Conservation (phyloP, 768 basidiomycete species). For the Thelephora ganbajun region DNA sequence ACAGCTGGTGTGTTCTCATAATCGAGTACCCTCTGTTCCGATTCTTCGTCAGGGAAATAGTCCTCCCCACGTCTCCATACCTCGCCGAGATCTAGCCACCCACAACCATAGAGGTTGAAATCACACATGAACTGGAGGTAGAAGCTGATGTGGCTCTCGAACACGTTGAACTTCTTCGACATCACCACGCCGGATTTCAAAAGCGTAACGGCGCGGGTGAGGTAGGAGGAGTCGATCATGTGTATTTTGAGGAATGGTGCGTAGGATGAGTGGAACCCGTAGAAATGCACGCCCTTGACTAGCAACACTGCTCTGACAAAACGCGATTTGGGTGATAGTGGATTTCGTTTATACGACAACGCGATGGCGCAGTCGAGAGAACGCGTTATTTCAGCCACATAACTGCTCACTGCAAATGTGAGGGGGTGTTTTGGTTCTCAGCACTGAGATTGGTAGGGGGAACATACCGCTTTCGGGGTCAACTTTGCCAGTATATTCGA, state of each 20-base stretch:
- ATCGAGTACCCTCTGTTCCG: slow-evolving; percentile 7
- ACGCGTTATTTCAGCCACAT: slow-evolving; percentile 51
- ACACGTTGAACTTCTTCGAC: slow-evolving; percentile 63
- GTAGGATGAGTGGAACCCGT: slow-evolving; percentile 81
- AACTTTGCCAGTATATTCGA: slow-evolving; percentile 65
- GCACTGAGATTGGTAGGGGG: not conserved
- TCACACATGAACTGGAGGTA: slow-evolving; percentile 89
- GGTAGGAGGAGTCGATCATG: slow-evolving; percentile 53
- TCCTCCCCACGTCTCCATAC: slow-evolving; percentile 42
- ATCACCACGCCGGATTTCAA: slow-evolving; percentile 76
- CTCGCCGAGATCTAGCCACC: slow-evolving; percentile 65
- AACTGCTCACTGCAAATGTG: slow-evolving; percentile 44
- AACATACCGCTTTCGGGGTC: slow-evolving; percentile 46
- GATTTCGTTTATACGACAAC: slow-evolving; percentile 64
- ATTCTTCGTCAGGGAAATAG: slow-evolving; percentile 6
- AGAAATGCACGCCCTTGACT: slow-evolving; percentile 92
- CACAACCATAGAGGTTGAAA: slow-evolving; percentile 90
- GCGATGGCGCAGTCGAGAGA: slow-evolving; percentile 83
- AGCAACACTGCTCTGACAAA: slow-evolving; percentile 66
- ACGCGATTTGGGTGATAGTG: slow-evolving; percentile 38
- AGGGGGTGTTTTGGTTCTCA: not conserved
- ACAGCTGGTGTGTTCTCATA: not conserved
- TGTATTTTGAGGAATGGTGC: slow-evolving; percentile 82
- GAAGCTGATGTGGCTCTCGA: slow-evolving; percentile 85
- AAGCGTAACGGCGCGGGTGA: slow-evolving; percentile 60